A percentile compares a stretch with the other conserved stretches of the same genome.
Evolutionary conservation across 2,329 filamentous ascomycete genomes (phyloP).

Genomic region (Coniochaeta hoffmannii): DNA sequence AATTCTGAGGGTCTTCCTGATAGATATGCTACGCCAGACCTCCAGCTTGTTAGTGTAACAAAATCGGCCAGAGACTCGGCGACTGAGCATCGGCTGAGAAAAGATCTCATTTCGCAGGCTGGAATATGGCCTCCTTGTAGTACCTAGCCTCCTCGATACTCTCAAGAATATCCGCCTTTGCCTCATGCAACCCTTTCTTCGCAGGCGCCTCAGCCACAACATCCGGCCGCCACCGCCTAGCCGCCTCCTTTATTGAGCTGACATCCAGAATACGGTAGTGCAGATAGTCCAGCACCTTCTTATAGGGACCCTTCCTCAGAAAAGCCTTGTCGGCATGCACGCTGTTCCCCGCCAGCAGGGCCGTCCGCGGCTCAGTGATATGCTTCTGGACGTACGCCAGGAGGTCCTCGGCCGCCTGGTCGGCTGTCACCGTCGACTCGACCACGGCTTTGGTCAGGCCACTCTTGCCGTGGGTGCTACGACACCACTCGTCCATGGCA

Average conservation of each 20-base stretch:
- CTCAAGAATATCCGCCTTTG: conserved; percentile 84
- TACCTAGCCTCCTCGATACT: conserved; percentile 88
- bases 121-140: conserved; percentile 40
- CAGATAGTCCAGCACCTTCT: conserved; percentile 63
- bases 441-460: conserved; percentile 75
- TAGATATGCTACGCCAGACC: too few relatives aligned
- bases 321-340: conserved; percentile 88
- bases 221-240: conserved; percentile 67
- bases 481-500: conserved; percentile 86
- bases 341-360: conserved; percentile 82
- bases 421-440: conserved; percentile 62
- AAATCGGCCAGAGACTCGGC: too few relatives aligned
- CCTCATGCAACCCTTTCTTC: conserved; percentile 75
- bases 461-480: conserved; percentile 66
- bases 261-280: conserved; percentile 91
- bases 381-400: conserved; percentile 70
- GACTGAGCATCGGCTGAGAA: too few relatives aligned
- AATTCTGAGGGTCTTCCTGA: too few relatives aligned
- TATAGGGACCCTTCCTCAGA: conserved; percentile 67
- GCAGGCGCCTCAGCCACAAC: conserved; percentile 55
- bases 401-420: conserved; percentile 64
- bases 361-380: conserved; percentile 59
- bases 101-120: conserved; percentile 3
- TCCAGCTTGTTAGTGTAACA: too few relatives aligned
- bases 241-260: conserved; percentile 86